Conservation (phyloP, 2,329 filamentous ascomycete species). For the Alternaria gansuensis region DNA sequence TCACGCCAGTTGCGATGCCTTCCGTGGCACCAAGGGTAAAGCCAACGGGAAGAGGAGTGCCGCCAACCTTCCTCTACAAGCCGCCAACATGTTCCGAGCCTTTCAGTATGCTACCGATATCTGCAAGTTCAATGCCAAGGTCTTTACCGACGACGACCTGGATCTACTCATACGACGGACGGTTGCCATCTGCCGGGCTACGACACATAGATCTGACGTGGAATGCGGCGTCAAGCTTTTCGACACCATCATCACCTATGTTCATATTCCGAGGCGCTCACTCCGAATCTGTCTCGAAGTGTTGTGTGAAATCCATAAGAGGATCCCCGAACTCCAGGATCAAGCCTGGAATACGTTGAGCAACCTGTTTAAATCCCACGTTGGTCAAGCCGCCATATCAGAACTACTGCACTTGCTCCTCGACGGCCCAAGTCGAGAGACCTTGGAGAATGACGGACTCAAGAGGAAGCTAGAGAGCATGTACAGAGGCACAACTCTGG, state of each 20-base stretch:
- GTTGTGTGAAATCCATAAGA: constrained; percentile 74
- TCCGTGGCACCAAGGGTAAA: constrained; percentile 35
- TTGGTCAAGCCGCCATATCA: constrained; percentile 73
- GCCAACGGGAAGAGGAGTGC: constrained; percentile 38
- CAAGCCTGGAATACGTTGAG: constrained; percentile 74
- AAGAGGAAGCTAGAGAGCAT: constrained; percentile 36
- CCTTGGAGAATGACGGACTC: constrained; percentile 34
- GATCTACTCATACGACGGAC: constrained; percentile 69
- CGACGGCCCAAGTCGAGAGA: constrained; percentile 36
- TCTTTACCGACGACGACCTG: constrained; percentile 70
- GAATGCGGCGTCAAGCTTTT: constrained; percentile 73
- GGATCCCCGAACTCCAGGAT: constrained; percentile 68
- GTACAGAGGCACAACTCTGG: constrained; percentile 44
- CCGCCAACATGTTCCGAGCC: constrained; percentile 62
- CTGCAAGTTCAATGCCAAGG: constrained; percentile 78
- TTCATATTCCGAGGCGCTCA: constrained; percentile 70
- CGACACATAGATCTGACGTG: constrained; percentile 71
- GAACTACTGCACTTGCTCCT: constrained; percentile 67
- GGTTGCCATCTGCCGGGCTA: constrained; percentile 73
- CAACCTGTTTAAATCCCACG: constrained; percentile 76
- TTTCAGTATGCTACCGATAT: constrained; percentile 73
- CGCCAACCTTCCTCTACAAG: constrained; percentile 37
- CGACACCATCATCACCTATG: constrained; percentile 75
- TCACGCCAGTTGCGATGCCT: constrained; percentile 42
- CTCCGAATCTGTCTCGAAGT: constrained; percentile 74